Conservation (phyloP, 148 eudicot species). For the Selenicereus undatus region DNA sequence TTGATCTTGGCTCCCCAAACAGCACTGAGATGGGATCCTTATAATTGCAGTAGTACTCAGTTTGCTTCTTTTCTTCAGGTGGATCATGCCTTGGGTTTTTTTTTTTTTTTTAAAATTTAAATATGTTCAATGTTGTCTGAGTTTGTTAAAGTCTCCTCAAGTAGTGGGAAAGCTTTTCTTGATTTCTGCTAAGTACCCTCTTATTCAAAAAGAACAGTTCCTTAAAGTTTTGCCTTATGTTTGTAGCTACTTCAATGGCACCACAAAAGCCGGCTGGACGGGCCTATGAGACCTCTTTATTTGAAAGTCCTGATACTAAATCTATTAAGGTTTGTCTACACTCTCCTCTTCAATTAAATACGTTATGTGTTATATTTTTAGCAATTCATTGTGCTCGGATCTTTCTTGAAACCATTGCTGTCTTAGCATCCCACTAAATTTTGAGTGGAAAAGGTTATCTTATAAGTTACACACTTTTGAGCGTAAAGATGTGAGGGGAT, state of each 20-base stretch:
- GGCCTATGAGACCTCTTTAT: conserved; percentile 48
- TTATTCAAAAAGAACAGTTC: not conserved
- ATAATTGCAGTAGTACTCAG: not conserved
- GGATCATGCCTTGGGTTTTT: not conserved
- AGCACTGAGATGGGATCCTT: not conserved
- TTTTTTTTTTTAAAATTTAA: not conserved
- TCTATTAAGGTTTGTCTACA: conserved; percentile 48
- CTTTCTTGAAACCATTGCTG: not conserved
- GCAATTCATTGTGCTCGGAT: not conserved
- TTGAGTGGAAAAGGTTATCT: not conserved
- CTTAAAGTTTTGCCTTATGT: conserved; percentile 5
- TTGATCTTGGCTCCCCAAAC: not conserved
- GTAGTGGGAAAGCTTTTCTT: not conserved
- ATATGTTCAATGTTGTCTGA: not conserved
- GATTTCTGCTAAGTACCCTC: not conserved
- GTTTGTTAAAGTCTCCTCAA: not conserved
- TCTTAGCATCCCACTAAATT: not conserved
- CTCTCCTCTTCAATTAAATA: not conserved
- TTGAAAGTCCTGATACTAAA: conserved; percentile 60
- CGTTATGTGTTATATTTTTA: not conserved
- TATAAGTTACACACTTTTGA: not conserved
- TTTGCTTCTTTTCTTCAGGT: not conserved
- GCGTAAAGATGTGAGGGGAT: not conserved
- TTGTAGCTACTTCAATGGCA: conserved; percentile 39
- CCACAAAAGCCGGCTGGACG: conserved; percentile 56